Evolutionary conservation across 257 asterid species (phyloP).

Genomic region (Striga asiatica): DNA sequence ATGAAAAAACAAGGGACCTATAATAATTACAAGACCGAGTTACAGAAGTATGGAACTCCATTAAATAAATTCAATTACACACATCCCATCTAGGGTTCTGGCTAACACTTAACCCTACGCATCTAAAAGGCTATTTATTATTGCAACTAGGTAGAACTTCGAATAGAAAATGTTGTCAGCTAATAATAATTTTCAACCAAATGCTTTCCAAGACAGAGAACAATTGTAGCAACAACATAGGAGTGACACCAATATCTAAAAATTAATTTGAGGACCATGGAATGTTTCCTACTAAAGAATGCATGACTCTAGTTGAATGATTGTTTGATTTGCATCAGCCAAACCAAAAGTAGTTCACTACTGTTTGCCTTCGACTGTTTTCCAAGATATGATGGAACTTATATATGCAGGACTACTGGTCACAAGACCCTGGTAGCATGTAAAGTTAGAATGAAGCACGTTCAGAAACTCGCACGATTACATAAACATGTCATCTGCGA

Average conservation of each 20-base stretch:
- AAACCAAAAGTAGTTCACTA: background rate
- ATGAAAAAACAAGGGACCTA: conserved; percentile 79
- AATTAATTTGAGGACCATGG: background rate
- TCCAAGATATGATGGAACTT: background rate
- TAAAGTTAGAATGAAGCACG: background rate
- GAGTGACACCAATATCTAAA: background rate
- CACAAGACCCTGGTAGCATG: background rate
- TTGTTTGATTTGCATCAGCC: background rate
- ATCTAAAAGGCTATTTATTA: background rate
- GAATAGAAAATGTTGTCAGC: background rate
- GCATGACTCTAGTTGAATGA: background rate
- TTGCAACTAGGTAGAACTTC: background rate
- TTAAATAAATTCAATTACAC: background rate
- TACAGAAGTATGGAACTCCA: conserved; percentile 7
- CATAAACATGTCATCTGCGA: background rate
- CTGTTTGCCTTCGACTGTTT: background rate
- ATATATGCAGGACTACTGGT: background rate
- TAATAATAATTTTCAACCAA: background rate
- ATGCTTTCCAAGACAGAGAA: background rate
- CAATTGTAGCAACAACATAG: background rate
- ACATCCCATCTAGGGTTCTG: background rate
- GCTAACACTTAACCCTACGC: conserved; percentile 3
- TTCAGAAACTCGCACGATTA: background rate
- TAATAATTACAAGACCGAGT: conserved; percentile 9
- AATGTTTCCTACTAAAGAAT: background rate